Percentiles rank a stretch among this genome's conserved stretches.
Conservation (phyloP, 1,284 basidiomycete genomes). For the Fomitopsis palustris region DNA sequence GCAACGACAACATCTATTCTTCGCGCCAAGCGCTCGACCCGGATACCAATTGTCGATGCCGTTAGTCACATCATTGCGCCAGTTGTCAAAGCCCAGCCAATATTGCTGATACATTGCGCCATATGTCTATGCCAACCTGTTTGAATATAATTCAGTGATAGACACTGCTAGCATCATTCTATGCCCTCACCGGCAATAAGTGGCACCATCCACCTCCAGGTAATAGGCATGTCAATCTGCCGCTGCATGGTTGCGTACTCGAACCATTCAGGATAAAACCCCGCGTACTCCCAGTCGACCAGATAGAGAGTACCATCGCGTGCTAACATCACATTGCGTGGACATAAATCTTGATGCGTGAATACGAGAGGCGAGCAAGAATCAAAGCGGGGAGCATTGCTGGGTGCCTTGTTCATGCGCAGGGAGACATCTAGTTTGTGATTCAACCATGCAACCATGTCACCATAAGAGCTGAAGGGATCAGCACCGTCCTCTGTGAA, state of each 20-base stretch:
- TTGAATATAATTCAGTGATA: too few relatives aligned
- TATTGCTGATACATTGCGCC: too few relatives aligned
- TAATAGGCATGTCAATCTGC: too few relatives aligned
- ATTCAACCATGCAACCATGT: slow-evolving; percentile 22
- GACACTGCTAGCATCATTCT: neutral
- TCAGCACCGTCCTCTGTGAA: slow-evolving; percentile 21
- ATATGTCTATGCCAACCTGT: too few relatives aligned
- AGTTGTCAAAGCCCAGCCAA: too few relatives aligned
- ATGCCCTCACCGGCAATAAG: too few relatives aligned
- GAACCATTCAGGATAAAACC: slow-evolving; percentile 30
- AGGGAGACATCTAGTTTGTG: slow-evolving; percentile 1
- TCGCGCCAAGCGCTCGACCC: too few relatives aligned
- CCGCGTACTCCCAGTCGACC: slow-evolving; percentile 27
- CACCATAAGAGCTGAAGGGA: slow-evolving; percentile 25
- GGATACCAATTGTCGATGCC: too few relatives aligned
- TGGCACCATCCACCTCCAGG: too few relatives aligned
- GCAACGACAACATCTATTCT: too few relatives aligned
- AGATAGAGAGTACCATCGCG: slow-evolving; percentile 26
- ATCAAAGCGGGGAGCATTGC: too few relatives aligned
- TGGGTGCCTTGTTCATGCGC: neutral
- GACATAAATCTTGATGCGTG: slow-evolving; percentile 24
- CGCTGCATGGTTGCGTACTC: slow-evolving; percentile 16
- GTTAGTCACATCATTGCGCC: too few relatives aligned
- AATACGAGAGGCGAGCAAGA: slow-evolving; percentile 23
- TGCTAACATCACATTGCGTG: slow-evolving; percentile 26